phyloP scores from a whole-genome alignment of 2,329 filamentous ascomycete genomes.

The Pyricularia pennisetigena region DNA sequence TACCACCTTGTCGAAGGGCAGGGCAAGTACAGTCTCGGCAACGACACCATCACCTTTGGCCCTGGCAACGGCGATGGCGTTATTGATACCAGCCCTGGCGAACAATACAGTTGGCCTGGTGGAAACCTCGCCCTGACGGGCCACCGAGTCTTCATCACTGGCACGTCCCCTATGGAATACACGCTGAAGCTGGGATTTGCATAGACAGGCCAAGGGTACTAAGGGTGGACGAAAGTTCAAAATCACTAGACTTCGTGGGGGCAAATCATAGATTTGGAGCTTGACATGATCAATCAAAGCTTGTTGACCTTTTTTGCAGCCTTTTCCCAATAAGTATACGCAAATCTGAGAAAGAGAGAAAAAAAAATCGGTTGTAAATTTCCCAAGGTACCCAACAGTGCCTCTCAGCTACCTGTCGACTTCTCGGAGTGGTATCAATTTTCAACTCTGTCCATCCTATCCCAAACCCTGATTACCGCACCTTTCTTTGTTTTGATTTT shows the following conservation, averaged over 20 bases:
- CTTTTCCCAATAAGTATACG: not conserved
- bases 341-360: too few relatives aligned
- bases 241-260: not conserved
- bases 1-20: not conserved
- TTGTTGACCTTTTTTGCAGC: not conserved
- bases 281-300: not conserved
- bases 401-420: not conserved
- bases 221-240: not conserved
- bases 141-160: slow-evolving; percentile 1
- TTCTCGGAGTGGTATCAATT: not conserved
- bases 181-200: slow-evolving; percentile 1
- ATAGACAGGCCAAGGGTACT: not conserved
- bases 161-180: not conserved
- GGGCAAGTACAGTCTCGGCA: not conserved
- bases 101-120: slow-evolving; percentile 3
- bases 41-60: slow-evolving; percentile 2
- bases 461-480: not conserved
- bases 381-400: not conserved
- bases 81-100: not conserved
- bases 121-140: not conserved
- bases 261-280: not conserved
- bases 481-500: not conserved
- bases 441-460: too few relatives aligned
- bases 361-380: not conserved
- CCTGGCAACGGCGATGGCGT: not conserved